Base-by-base conservation (phyloP, 2,329 filamentous ascomycete genomes). In the Byssothecium circinans region DNA sequence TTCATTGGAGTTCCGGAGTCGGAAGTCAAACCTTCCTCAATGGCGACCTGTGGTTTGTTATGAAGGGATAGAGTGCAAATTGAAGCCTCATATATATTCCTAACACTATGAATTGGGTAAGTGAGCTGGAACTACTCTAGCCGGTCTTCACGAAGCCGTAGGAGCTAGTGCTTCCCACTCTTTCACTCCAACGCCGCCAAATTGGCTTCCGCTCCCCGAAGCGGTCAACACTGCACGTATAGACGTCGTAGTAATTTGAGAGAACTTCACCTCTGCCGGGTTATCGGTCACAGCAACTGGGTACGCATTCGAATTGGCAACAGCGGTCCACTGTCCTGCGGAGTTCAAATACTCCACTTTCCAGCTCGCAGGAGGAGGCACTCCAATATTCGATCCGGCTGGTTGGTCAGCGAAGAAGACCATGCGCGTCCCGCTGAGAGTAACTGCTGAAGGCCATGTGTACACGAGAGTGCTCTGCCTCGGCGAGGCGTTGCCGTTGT, bases 401-500 rank as follows among this genome's bases (percentile, higher is more conserved):
- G 23, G 20, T 30, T 55, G 52, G 25, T 55, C 50, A 15, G 52
- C 50, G 15, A 55, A 55, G 36, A 55, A 55, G 1, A 27, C 50
- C 50, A 55, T 53, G 10, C 45, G 45, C 11, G 38, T 41, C 5
- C 50, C 52, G 12, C 45, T 53, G 51, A 72, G 60, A 39, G 57
- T 41, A 14, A 69, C 63, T 0, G 62, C 47, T 2, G 43, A 17
- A 22, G 61, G 52, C 68, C 70, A 71, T 3, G 57, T 62, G 35
- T 68, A 65, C 3, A 60, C 65, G 36, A 73, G 57, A 4, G 56
- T 61, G 49, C 53, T 68, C n/a, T 37, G 53, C 45, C 54, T 44
- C 1, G 68, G 70, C 4, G 68, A 70, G 32, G 39, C 43, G n/a
- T 65, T 58, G 4, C 56, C 66, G 14, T 51, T 57, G 49, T 68